These are phyloP conservation scores for Fusarium zealandicum DNA, from an alignment of 2,329 filamentous ascomycete species.

Conservation along the genomic window DNA sequence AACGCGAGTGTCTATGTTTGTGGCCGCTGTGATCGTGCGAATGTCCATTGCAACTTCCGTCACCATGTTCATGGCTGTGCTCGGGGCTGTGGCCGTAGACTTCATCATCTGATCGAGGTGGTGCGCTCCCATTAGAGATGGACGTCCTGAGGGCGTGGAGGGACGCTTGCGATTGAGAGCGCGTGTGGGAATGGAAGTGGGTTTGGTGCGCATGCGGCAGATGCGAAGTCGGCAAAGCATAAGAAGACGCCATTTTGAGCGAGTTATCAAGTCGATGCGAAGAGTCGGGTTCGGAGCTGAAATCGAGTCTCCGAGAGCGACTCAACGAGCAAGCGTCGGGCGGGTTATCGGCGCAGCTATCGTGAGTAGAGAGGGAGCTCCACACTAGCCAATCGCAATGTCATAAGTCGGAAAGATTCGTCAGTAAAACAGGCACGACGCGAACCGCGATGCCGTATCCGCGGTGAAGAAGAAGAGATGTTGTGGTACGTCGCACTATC, in stretches of 20 bases:
- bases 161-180: conserved; percentile 49
- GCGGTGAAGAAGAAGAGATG: conserved; percentile 13
- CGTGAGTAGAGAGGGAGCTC: conserved; percentile 31
- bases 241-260: conserved; percentile 58
- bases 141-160: conserved; percentile 51
- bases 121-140: conserved; percentile 45
- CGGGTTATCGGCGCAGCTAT: conserved; percentile 32
- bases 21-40: conserved; percentile 38
- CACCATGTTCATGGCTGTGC: conserved; percentile 34
- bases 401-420: conserved; percentile 34
- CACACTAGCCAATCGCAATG: conserved; percentile 35
- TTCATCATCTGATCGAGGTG: conserved; percentile 44
- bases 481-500: conserved; percentile 32
- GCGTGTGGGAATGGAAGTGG: conserved; percentile 50
- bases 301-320: neutral
- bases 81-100: conserved; percentile 44
- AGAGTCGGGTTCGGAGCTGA: conserved; percentile 5
- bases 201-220: conserved; percentile 57
- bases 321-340: conserved; percentile 16
- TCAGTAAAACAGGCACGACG: conserved; percentile 13
- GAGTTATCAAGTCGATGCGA: conserved; percentile 3
- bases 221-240: conserved; percentile 60
- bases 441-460: conserved; percentile 16
- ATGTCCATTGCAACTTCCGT: conserved; percentile 36
- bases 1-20: conserved; percentile 41